Percentiles rank a stretch among this genome's conserved stretches.
Evolutionary conservation across 768 basidiomycete genomes (phyloP).

Genomic region (Auriscalpium orientale): DNA sequence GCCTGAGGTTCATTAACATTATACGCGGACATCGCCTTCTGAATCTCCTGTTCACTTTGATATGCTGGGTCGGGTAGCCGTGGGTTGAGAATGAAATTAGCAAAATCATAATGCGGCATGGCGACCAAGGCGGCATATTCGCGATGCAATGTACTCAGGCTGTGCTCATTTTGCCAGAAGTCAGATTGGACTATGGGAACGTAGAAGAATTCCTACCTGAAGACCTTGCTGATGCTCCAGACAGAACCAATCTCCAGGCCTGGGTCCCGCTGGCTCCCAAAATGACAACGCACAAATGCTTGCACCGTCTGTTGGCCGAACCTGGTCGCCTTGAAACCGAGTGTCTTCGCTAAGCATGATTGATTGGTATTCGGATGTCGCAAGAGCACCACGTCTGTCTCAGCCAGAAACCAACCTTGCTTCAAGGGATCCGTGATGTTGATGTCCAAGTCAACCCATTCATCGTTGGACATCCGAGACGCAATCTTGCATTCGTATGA

Average conservation of each 20-base stretch:
- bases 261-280: conserved; percentile 33
- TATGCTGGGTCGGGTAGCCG: conserved; percentile 40
- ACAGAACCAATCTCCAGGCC: conserved; percentile 56
- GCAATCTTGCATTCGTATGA: conserved; percentile 55
- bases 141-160: conserved; percentile 84
- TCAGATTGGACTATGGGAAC: neutral
- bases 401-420: conserved; percentile 68
- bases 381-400: conserved; percentile 83
- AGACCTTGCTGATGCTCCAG: conserved; percentile 75
- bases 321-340: conserved; percentile 33
- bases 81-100: conserved; percentile 62
- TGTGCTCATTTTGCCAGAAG: conserved; percentile 24
- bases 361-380: conserved; percentile 46
- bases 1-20: conserved; percentile 93
- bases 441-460: conserved; percentile 77
- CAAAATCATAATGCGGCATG: conserved; percentile 76
- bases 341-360: conserved; percentile 66
- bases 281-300: conserved; percentile 18
- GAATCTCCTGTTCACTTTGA: conserved; percentile 45
- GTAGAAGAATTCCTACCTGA: conserved; percentile 50
- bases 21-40: conserved; percentile 59
- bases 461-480: conserved; percentile 65
- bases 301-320: conserved; percentile 36
- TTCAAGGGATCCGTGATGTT: conserved; percentile 49
- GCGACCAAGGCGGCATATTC: conserved; percentile 86